Evolutionary conservation across 176 grass and related monocot species (phyloP), one percentile per base, ranked within the genome.

Genomic region (Puya raimondii): DNA sequence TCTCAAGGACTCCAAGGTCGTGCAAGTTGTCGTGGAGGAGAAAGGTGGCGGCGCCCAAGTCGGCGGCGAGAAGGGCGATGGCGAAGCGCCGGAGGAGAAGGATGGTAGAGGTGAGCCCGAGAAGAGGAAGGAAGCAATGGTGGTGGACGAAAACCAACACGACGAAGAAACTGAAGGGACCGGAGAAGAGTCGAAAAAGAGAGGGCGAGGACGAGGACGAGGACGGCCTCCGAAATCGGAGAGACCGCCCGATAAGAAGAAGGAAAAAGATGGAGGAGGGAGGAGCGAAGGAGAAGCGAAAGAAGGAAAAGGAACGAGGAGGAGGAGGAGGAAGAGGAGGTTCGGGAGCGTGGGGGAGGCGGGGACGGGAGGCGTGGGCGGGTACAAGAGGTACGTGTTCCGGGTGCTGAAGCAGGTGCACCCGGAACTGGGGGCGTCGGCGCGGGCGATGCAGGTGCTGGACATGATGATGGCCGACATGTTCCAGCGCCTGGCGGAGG

Each of bases 371-470:
- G 80, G 85, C 2, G 4, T 77, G 1, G 80, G 86, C 8, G 86
- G 88, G 51, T 91, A 87, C 88, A 96, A 85, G 88, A 71, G 70
- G 48, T 96, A 89, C 67, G 80, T 96, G 80, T 96, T 83, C 79
- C 75, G 79, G 4, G 88, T 96, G 81, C 73, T 96, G 79, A 96
- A 89, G 86, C 92, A 96, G 79, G 88, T 96, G 76, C 92, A 89
- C 76, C 88, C 88, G 11, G 87, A 74, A 15, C 18, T 91, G 70
- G 86, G 81, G 14, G 49, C 80, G 72, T 91, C 88, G 1, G 70
- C 78, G 11, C 51, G 29, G 65, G 79, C 88, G 26, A 96, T 96
- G 92, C 72, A 77, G 59, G 86, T 89, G 47, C 75, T 92, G 13
- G 88, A 87, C 81, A 86, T 84, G 76, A 80, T 91, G 83, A 89